Evolutionary conservation across 2,329 filamentous ascomycete genomes (phyloP), one percentile per base, ranked within the genome.

Genomic region (Mariannaea sp.): DNA sequence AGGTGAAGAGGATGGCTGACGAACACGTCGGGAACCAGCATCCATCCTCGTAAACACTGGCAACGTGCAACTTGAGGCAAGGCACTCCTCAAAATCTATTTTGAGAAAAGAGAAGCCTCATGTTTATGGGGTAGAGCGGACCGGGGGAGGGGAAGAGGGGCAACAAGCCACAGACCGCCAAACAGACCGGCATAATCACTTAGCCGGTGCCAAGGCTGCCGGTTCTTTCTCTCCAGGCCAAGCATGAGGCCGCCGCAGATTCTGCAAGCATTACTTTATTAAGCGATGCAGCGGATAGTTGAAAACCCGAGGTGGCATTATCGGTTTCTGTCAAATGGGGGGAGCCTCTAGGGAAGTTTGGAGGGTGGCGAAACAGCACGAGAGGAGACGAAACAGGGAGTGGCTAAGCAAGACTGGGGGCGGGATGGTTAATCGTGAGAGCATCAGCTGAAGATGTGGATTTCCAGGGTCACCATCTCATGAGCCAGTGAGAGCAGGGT

Each of bases 11-110:
- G 44, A 42, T n/a, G 35, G 36, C 41, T 22, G 27, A 20, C n/a
- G 20, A 17, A 30, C 7, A 45, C 22, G 19, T 24, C n/a, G 14
- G 14, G 35, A 33, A n/a, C 24, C 38, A 13, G 46, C 19, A 9
- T 49, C 36, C 43, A 30, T 22, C 29, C 17, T 45, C 33, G 33
- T 17, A 44, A 49, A 54, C 40, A 40, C 51, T 43, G 51, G 41
- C 40, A 20, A 12, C 44, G 40, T 35, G 51, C 12, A 17, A 17
- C 19, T 12, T 14, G 29, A 17, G 16, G 38, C 14, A 36, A 26
- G 14, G 14, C 10, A 19, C 27, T 39, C 7, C 17, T 22, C 20
- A 29, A 22, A 33, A 42, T 26, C n/a, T 16, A 16, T 22, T 20
- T n/a, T 19, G 26, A 5, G 16, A 26, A 17, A 19, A 22, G 29